Evolutionary conservation across 1,284 basidiomycete genomes (phyloP), one percentile per base, ranked within the genome.

Genomic region (Sanguinoderma infundibulare): DNA sequence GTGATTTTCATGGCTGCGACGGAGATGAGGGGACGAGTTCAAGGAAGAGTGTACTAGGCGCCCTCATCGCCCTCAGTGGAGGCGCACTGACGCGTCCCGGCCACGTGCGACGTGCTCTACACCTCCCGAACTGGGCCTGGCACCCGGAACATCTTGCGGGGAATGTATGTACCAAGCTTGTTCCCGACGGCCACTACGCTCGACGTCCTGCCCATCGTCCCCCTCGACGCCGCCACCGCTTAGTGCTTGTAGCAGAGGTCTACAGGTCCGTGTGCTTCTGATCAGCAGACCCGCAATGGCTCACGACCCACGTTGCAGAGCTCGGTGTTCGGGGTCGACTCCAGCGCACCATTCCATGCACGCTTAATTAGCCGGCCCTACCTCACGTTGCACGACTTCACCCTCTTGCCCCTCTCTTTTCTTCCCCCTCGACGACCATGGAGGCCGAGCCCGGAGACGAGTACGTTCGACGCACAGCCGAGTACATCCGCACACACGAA

Each of bases 1-100:
- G 94, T 97, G 75, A 98, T 83, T 84, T 94, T 94, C 92, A 96
- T 95, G 73, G 74, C 52, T 54, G 46, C n/a, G 40, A 34, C 39
- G 32, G 56, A 57, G 59, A 60, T 70, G 63, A 53, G 64, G 65
- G 61, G 67, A 67, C 62, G 66, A 65, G 64, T 39, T 51, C 61
- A 54, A 59, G 52, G 47, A 50, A 56, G 26, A 52, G 28, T 26
- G 30, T 14, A 2, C 26, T 59, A 49, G 50, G 60, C 61, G 61
- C 62, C 61, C 57, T 56, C 62, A 58, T 42, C n/a, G 28, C 46
- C 32, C 6, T 6, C 10, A 58, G 62, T 60, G 52, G 55, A 55
- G 53, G 40, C 53, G 56, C 59, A 69, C 66, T 70, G 65, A 65
- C 65, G 66, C 69, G 69, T 69, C 72, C 71, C 66, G 62, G 67